A percentile compares a stretch with the other conserved stretches of the same genome.
Conservation (phyloP, 768 basidiomycete genomes). For the Tricholoma sp. region DNA sequence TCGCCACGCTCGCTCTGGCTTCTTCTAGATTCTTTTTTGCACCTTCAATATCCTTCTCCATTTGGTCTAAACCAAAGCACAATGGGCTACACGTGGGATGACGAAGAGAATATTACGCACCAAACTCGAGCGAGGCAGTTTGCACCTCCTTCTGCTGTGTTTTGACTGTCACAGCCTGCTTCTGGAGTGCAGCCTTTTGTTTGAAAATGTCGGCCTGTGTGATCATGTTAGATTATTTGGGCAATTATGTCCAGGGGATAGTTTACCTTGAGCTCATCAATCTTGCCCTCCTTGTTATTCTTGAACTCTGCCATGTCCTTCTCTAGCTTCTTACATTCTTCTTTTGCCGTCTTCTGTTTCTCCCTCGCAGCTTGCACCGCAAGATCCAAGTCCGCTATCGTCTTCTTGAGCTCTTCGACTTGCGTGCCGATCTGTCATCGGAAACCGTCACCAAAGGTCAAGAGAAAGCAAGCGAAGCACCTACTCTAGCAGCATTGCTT, state of each 20-base stretch:
- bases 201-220: conserved; percentile 67
- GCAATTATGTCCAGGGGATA: background rate
- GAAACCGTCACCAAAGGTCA: background rate
- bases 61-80: conserved; percentile 53
- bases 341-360: conserved; percentile 71
- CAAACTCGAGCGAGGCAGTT: conserved; percentile 81
- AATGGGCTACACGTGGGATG: background rate
- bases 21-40: conserved; percentile 42
- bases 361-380: conserved; percentile 63
- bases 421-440: conserved; percentile 66
- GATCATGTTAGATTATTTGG: background rate
- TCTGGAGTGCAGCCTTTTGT: conserved; percentile 77
- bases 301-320: conserved; percentile 99
- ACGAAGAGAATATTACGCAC: conserved; percentile 37
- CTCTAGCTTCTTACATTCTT: conserved; percentile 82
- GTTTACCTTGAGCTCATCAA: conserved; percentile 83
- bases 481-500: conserved; percentile 84
- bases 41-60: conserved; percentile 64
- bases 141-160: conserved; percentile 86
- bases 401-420: conserved; percentile 65
- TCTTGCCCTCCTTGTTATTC: conserved; percentile 97
- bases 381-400: conserved; percentile 51
- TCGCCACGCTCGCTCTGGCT: conserved; percentile 41
- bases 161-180: conserved; percentile 78
- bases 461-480: conserved; percentile 17